Percentiles rank a stretch among this genome's conserved stretches.
phyloP scores from a whole-genome alignment of 257 asterid species.

The Gentiana dahurica region DNA sequence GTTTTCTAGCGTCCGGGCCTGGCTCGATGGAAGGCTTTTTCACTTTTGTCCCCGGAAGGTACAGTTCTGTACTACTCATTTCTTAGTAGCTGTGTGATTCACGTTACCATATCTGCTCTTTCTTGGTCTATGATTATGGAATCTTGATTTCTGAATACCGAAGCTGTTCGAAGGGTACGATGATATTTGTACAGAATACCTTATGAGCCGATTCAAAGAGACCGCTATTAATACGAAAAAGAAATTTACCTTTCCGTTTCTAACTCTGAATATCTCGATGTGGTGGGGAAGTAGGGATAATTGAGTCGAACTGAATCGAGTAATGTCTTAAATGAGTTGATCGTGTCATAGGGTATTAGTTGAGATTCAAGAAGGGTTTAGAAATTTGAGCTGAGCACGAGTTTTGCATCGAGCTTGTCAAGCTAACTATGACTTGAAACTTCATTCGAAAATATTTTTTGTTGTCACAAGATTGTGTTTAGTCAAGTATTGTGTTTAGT shows the following conservation, averaged over 20 bases:
- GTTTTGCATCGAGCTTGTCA: not conserved
- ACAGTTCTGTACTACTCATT: slow-evolving; percentile 8
- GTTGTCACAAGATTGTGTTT: not conserved
- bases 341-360: too few relatives aligned
- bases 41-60: slow-evolving; percentile 96
- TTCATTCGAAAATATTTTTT: not conserved
- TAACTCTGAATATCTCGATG: too few relatives aligned
- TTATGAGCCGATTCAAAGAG: too few relatives aligned
- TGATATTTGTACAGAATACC: too few relatives aligned
- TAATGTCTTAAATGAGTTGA: too few relatives aligned
- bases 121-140: not conserved
- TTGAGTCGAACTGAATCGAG: too few relatives aligned
- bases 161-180: too few relatives aligned
- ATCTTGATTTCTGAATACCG: too few relatives aligned
- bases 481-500: not conserved
- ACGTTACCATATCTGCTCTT: not conserved
- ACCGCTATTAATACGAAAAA: too few relatives aligned
- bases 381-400: not conserved
- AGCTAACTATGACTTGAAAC: not conserved
- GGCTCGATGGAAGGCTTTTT: slow-evolving; percentile 85
- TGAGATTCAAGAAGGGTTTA: too few relatives aligned
- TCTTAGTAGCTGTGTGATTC: not conserved
- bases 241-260: too few relatives aligned
- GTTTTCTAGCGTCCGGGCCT: slow-evolving; percentile 25
- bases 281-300: too few relatives aligned